phyloP scores from a whole-genome alignment of 805 yeast genomes.

The Brettanomyces sp. region DNA sequence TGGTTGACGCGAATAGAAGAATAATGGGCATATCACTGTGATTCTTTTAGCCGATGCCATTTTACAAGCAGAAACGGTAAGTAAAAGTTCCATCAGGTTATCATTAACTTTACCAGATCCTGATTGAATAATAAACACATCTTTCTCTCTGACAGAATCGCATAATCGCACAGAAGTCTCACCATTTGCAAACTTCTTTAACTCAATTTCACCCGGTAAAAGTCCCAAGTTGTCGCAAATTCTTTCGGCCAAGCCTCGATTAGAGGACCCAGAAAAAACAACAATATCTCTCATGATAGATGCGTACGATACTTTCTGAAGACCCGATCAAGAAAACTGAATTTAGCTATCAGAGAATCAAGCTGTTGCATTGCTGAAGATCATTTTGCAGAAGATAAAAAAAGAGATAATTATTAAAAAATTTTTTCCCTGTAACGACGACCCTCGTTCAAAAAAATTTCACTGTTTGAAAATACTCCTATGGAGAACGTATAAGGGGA shows the following conservation, averaged over 20 bases:
- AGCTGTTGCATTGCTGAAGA: too few relatives aligned
- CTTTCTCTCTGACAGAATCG: slow-evolving; percentile 92
- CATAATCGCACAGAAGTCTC: slow-evolving; percentile 82
- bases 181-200: slow-evolving; percentile 76
- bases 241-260: slow-evolving; percentile 63
- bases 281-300: slow-evolving; percentile 67
- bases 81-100: slow-evolving; percentile 70
- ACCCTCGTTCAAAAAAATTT: too few relatives aligned
- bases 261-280: slow-evolving; percentile 85
- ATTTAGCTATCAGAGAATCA: neutral
- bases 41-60: slow-evolving; percentile 83
- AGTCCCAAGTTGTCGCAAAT: slow-evolving; percentile 76
- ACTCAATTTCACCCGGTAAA: slow-evolving; percentile 55
- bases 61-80: slow-evolving; percentile 86
- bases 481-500: neutral
- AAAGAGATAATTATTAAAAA: too few relatives aligned
- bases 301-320: neutral
- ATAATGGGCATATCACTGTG: slow-evolving; percentile 85
- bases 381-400: too few relatives aligned
- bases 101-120: slow-evolving; percentile 89
- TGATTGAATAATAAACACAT: slow-evolving; percentile 81
- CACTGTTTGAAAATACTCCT: too few relatives aligned
- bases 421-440: too few relatives aligned
- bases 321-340: neutral
- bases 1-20: slow-evolving; percentile 94